Evolutionary conservation across 2,329 filamentous ascomycete species (phyloP), one percentile per base, ranked within the genome.

Genomic region (Aphanoascus verrucosus): DNA sequence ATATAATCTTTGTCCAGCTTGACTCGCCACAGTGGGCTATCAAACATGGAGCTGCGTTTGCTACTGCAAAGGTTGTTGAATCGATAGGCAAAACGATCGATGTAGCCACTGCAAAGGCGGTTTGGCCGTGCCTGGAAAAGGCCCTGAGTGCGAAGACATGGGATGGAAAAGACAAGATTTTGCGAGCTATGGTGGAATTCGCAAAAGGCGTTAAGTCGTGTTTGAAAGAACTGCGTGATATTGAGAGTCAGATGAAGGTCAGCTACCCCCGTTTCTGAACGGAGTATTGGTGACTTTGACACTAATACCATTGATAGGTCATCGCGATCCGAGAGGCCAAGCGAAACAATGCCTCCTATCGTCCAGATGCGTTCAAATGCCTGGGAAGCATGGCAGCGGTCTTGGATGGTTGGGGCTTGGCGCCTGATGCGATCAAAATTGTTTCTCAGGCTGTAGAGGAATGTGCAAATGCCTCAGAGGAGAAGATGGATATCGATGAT

Each of bases 111-210:
- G 49, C 52, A 6, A 49, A 23, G n/a, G n/a, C 34, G 14, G 74
- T 96, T 19, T 98, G 91, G 91, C 87, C 87, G 0, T 79, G 84
- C 1, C 76, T 95, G 46, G 88, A 96, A 58, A 88, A 85, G 63
- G 82, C 87, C 1, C 71, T 97, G 40, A 80, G 82, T 1, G 82
- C 94, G 11, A 97, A 96, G 75, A 95, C 90, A 0, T 98, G 95
- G 76, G 79, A 85, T 0, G 88, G 88, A 19, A 98, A 98, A 66
- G 89, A 96, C 69, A 83, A 82, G 60, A 80, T 98, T 32, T 75
- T 97, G 2, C 77, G 82, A 42, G 84, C 86, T 5, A 88, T 93
- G 67, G 84, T 88, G 3, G 79, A 82, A 55, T 93, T 97, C 61
- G 82, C 86, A 0, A 77, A 81, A 62, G 81, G 83, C 57, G 80